Conservation (phyloP, 345 rosid genomes). For the Salix suchowensis region DNA sequence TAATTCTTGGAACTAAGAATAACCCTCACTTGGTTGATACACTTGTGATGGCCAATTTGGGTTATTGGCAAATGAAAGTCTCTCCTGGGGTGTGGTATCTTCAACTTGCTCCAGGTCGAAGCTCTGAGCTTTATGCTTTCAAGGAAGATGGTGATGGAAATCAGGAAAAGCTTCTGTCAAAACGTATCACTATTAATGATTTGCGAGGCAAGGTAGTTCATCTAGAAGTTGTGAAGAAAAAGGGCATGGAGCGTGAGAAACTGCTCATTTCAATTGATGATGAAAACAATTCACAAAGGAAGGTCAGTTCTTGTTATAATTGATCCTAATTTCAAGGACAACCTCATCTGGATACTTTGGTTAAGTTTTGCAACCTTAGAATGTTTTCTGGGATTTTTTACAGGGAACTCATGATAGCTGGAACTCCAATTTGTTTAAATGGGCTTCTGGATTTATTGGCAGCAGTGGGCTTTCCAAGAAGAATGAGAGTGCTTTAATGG, state of each 20-base stretch:
- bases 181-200: conserved; percentile 78
- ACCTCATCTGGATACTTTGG: background rate
- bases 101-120: conserved; percentile 97
- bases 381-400: conserved; percentile 14
- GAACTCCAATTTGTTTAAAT: conserved; percentile 86
- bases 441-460: conserved; percentile 92
- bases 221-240: conserved; percentile 79
- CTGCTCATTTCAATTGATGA: conserved; percentile 65
- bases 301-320: conserved; percentile 40
- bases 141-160: conserved; percentile 52
- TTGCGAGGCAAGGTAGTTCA: conserved; percentile 94
- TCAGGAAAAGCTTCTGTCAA: conserved; percentile 43
- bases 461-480: conserved; percentile 54
- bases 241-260: conserved; percentile 89
- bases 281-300: conserved; percentile 41
- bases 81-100: conserved; percentile 98
- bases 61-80: conserved; percentile 99
- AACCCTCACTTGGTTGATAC: conserved; percentile 93
- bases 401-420: conserved; percentile 50
- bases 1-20: conserved; percentile 93
- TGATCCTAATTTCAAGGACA: background rate
- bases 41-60: conserved; percentile 98
- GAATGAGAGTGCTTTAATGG: conserved; percentile 31
- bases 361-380: conserved; percentile 3
- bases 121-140: conserved; percentile 75